phyloP scores from a whole-genome alignment of 192 early-diverging fungal species.

The Glomus cerebriforme region DNA sequence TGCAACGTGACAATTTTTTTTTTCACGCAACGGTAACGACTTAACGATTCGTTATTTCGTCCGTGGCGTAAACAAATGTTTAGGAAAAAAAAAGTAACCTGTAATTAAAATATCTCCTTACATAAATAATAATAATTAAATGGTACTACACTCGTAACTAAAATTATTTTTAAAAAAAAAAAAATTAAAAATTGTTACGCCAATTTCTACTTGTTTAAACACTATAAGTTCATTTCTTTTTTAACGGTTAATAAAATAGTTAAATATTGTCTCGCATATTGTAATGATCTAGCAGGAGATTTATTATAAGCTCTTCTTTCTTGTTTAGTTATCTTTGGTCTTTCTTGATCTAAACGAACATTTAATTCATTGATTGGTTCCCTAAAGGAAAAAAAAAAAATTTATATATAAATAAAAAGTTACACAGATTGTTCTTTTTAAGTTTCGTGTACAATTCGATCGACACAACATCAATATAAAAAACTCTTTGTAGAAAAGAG shows the following conservation, averaged over 20 bases:
- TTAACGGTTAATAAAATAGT: not conserved
- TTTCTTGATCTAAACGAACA: slow-evolving; percentile 7
- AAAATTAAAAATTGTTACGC: no score
- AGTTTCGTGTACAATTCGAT: not conserved
- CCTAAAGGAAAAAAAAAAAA: not conserved
- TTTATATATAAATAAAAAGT: not conserved
- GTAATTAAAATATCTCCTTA: no score
- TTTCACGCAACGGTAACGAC: no score
- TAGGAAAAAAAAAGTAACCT: no score
- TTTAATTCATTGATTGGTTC: not conserved
- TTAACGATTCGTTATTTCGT: no score
- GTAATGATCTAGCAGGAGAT: not conserved
- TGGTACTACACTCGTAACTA: no score
- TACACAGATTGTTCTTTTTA: not conserved
- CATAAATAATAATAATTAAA: no score
- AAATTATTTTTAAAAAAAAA: no score
- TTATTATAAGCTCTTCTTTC: not conserved
- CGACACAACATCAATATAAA: not conserved
- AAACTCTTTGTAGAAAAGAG: not conserved
- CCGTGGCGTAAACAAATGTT: no score
- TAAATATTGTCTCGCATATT: slow-evolving; percentile 8
- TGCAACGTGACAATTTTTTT: no score
- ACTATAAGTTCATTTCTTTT: slow-evolving; percentile 7
- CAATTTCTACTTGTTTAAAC: not conserved
- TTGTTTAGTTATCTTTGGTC: not conserved